Evolutionary conservation across 108 stramenopile genomes (phyloP), one percentile per base, ranked within the genome.

Genomic region (Cyclostephanos tholiformis): DNA sequence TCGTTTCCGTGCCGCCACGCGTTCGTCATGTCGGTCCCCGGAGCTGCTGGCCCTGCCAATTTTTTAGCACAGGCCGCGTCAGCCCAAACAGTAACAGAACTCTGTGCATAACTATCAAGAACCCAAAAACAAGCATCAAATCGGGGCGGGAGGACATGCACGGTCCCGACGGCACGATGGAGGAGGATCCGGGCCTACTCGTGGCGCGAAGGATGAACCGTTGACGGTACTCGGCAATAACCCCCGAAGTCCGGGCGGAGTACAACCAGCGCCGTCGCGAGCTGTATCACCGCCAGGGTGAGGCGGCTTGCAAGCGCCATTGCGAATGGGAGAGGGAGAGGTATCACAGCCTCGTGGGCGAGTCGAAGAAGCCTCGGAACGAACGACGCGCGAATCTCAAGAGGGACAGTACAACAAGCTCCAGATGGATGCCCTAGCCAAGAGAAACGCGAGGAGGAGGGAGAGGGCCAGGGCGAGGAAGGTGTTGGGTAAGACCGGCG

Each of bases 241-340:
- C 89, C 8, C 76, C 85, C 17, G 86, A 86, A 29, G 88, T 87
- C 35, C 92, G 92, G 35, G 82, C 86, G 16, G 85, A 75, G 8
- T 94, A 94, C 87, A 94, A 94, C 64, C 77, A 84, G 22, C 91
- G 91, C 72, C 87, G 92, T 29, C 87, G 92, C 13, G 92, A 91
- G 32, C 85, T 91, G 62, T 94, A 94, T 65, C 92, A 94, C 64
- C 87, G 86, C 17, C 92, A 94, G 74, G 85, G 76, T n/a, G 90
- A 94, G 55, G 56, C 23, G 27, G 82, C 82, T n/a, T 79, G 92
- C 13, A 84, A 89, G 59, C 83, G 88, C 19, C 86, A 90, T 16
- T 75, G 92, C 13, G 89, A 91, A 36, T 69, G 92, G n/a, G 92
- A 94, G 56, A 75, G 89, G 46, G 51, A 63, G 11, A 87, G 92